These are phyloP conservation scores for Nitzschia sp. DNA, from an alignment of 108 stramenopile species.

Conservation along the genomic window DNA sequence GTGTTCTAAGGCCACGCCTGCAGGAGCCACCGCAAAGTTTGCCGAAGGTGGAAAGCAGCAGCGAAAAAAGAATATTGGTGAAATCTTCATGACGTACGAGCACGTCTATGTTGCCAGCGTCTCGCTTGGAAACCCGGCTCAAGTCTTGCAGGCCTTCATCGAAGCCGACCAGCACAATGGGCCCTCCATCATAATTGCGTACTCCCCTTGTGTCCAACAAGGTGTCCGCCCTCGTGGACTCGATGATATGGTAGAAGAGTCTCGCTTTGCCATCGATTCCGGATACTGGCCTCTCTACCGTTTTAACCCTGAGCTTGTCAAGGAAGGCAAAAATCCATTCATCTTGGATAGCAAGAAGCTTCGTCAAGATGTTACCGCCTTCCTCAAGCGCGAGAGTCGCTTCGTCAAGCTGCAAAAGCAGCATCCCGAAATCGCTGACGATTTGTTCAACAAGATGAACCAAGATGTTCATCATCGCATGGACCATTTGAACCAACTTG, in stretches of 20 bases:
- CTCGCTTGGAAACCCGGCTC: slow-evolving; percentile 53
- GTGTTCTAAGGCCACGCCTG: slow-evolving; percentile 58
- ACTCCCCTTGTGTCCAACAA: slow-evolving; percentile 64
- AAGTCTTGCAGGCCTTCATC: slow-evolving; percentile 59
- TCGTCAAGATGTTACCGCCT: slow-evolving; percentile 55
- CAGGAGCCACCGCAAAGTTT: slow-evolving; percentile 60
- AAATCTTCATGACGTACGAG: slow-evolving; percentile 74
- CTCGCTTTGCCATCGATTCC: slow-evolving; percentile 51
- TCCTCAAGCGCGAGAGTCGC: slow-evolving; percentile 57
- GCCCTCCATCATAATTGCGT: slow-evolving; percentile 60
- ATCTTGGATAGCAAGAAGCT: slow-evolving; percentile 68
- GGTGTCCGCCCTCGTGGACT: slow-evolving; percentile 51
- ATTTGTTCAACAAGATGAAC: slow-evolving; percentile 55
- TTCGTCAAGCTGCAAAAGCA: slow-evolving; percentile 56
- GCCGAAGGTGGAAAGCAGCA: slow-evolving; percentile 59
- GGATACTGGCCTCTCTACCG: slow-evolving; percentile 68
- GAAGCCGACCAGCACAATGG: slow-evolving; percentile 66
- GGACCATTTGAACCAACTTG: slow-evolving; percentile 51
- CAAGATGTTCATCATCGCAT: slow-evolving; percentile 62
- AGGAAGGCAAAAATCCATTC: slow-evolving; percentile 56
- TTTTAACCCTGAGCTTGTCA: slow-evolving; percentile 50
- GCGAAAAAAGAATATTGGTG: slow-evolving; percentile 60
- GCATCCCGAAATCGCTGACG: slow-evolving; percentile 60
- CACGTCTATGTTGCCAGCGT: slow-evolving; percentile 72
- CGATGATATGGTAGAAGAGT: slow-evolving; percentile 67